Evolutionary conservation across 352 stramenopile genomes (phyloP).

Genomic region (Globisporangium cylindrosporum): DNA sequence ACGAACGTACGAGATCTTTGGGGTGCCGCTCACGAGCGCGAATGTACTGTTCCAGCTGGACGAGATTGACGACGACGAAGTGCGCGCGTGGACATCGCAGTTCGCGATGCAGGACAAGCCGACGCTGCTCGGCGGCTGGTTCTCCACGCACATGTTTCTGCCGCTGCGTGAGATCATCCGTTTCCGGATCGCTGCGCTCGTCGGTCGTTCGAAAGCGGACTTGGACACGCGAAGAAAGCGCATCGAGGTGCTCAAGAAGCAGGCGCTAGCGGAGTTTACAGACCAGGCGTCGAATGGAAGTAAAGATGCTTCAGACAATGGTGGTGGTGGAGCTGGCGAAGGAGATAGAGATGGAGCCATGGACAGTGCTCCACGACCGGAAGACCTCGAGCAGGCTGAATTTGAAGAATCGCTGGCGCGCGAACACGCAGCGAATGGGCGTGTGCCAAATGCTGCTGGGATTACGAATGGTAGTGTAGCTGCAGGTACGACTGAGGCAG

Average conservation of each 20-base stretch:
- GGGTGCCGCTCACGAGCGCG: constrained; percentile 60
- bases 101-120: constrained; percentile 45
- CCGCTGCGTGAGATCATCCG: constrained; percentile 75
- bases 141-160: constrained; percentile 77
- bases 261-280: constrained; percentile 54
- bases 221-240: constrained; percentile 60
- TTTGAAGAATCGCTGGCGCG: constrained; percentile 38
- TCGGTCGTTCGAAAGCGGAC: constrained; percentile 66
- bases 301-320: constrained; percentile 14
- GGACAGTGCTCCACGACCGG: constrained; percentile 5
- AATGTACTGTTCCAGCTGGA: constrained; percentile 76
- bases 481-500: constrained; percentile 1
- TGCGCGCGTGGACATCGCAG: constrained; percentile 46
- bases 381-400: constrained; percentile 31
- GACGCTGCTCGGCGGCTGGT: constrained; percentile 72
- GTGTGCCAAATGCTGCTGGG: background rate
- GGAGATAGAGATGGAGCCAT: constrained; percentile 12
- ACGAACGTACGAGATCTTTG: constrained; percentile 65
- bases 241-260: constrained; percentile 72
- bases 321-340: constrained; percentile 3
- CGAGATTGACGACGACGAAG: constrained; percentile 69
- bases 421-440: constrained; percentile 15
- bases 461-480: background rate
- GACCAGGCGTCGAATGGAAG: constrained; percentile 39
- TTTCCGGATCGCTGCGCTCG: constrained; percentile 65